These are phyloP conservation scores for Corynascus novoguineensis DNA, from an alignment of 495 filamentous ascomycete genomes.

Conservation along the genomic window DNA sequence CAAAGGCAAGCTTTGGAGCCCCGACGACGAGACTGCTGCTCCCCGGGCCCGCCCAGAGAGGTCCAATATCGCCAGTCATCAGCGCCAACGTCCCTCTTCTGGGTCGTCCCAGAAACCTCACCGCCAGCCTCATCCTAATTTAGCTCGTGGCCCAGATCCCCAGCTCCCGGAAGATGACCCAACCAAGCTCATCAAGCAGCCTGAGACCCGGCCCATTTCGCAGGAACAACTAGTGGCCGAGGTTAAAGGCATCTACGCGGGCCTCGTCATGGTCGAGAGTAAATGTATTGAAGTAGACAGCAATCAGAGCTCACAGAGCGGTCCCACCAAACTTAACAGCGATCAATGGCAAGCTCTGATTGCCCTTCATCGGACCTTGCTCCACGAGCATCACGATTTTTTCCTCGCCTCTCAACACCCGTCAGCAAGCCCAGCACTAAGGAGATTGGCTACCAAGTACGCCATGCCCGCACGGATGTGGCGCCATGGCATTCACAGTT, in stretches of 20 bases:
- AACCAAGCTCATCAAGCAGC: constrained; percentile 44
- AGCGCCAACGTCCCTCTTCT: constrained; percentile 13
- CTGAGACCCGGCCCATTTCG: constrained; percentile 63
- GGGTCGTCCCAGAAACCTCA: constrained; percentile 11
- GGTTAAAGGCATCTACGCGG: constrained; percentile 70
- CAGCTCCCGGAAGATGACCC: constrained; percentile 5
- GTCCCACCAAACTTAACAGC: constrained; percentile 44
- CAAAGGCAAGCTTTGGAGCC: constrained; percentile 34
- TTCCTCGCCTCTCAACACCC: constrained; percentile 74
- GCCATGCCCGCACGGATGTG: constrained; percentile 81
- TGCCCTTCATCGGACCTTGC: constrained; percentile 61
- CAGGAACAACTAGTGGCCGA: constrained; percentile 67
- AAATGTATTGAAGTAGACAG: constrained; percentile 71
- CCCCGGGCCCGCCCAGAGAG: constrained; percentile 22
- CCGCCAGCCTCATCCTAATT: constrained; percentile 7
- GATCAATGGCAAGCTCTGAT: constrained; percentile 71
- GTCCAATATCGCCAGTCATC: constrained; percentile 24
- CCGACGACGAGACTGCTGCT: constrained; percentile 23
- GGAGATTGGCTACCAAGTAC: constrained; percentile 60
- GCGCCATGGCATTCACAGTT: constrained; percentile 58
- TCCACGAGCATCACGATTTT: constrained; percentile 75
- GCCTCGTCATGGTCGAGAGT: constrained; percentile 71
- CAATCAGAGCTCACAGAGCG: constrained; percentile 45
- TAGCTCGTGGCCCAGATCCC: background rate
- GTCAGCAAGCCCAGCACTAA: constrained; percentile 53